Conservation (phyloP, 2,329 filamentous ascomycete genomes). For the Beauveria brongniartii region DNA sequence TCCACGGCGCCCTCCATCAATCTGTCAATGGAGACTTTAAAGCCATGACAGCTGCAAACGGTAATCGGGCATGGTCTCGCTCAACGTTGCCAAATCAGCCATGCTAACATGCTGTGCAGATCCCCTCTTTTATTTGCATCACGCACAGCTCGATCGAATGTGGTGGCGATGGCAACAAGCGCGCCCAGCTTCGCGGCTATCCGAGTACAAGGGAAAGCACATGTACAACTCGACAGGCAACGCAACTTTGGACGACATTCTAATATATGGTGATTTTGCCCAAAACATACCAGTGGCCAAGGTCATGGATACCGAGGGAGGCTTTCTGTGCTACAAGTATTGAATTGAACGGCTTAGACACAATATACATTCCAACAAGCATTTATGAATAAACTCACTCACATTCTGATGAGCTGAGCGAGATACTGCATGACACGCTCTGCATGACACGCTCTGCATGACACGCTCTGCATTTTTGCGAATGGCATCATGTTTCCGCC, state of each 20-base stretch:
- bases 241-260: not conserved
- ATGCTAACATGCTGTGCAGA: not conserved
- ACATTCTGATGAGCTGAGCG: no score
- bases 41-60: conserved; percentile 13
- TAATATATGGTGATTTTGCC: conserved; percentile 9
- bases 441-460: no score
- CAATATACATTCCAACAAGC: no score
- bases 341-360: no score
- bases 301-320: conserved; percentile 9
- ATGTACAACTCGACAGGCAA: conserved; percentile 10
- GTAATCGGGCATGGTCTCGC: not conserved
- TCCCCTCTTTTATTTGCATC: conserved; percentile 12
- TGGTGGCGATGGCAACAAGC: conserved; percentile 13
- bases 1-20: conserved; percentile 11
- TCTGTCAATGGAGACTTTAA: conserved; percentile 12
- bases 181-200: not conserved
- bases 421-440: no score
- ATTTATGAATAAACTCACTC: no score
- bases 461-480: no score
- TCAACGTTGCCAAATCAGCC: not conserved
- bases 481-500: no score
- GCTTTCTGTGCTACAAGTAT: conserved; percentile 4
- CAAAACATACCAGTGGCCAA: not conserved
- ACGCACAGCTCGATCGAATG: conserved; percentile 10
- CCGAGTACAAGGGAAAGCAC: conserved; percentile 7